phyloP scores from a whole-genome alignment of 805 yeast species.

The Kodamaea lidongshanica region DNA sequence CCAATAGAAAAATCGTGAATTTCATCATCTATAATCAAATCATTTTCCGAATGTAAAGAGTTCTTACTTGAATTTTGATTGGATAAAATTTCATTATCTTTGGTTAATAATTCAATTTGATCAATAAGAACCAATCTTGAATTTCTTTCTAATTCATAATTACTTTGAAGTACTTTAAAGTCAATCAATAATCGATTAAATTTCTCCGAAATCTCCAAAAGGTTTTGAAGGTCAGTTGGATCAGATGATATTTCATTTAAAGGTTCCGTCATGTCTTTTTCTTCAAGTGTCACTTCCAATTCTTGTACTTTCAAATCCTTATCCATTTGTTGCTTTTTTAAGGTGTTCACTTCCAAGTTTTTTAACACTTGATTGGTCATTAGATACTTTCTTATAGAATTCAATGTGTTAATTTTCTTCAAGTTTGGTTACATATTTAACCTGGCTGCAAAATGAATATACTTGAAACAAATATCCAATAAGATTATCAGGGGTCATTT shows the following conservation, averaged over 20 bases:
- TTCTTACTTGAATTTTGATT: slow-evolving; percentile 10
- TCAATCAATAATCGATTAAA: slow-evolving; percentile 29
- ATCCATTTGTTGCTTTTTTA: slow-evolving; percentile 6
- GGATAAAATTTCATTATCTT: slow-evolving; percentile 20
- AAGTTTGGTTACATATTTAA: too few relatives aligned
- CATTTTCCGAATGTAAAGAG: too few relatives aligned
- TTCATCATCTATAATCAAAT: slow-evolving; percentile 4
- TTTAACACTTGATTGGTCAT: slow-evolving; percentile 21
- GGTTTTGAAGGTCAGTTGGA: slow-evolving; percentile 8
- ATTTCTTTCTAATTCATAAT: slow-evolving; percentile 47
- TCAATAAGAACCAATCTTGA: slow-evolving; percentile 49
- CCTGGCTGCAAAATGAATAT: too few relatives aligned
- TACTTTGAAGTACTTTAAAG: slow-evolving; percentile 39
- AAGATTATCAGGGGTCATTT: too few relatives aligned
- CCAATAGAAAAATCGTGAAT: slow-evolving; percentile 4
- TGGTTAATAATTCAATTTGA: slow-evolving; percentile 46
- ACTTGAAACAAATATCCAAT: too few relatives aligned
- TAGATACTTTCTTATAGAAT: slow-evolving; percentile 28
- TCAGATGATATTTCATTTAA: slow-evolving; percentile 2
- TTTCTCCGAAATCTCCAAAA: slow-evolving; percentile 17
- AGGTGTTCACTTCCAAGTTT: slow-evolving; percentile 15
- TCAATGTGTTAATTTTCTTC: slow-evolving; percentile 24
- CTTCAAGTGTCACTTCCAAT: slow-evolving; percentile 1
- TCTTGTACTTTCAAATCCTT: not conserved
- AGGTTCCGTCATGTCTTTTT: not conserved